Evolutionary conservation across 805 yeast genomes (phyloP), one percentile per base, ranked within the genome.

Genomic region (Middelhovenomyces tepae): DNA sequence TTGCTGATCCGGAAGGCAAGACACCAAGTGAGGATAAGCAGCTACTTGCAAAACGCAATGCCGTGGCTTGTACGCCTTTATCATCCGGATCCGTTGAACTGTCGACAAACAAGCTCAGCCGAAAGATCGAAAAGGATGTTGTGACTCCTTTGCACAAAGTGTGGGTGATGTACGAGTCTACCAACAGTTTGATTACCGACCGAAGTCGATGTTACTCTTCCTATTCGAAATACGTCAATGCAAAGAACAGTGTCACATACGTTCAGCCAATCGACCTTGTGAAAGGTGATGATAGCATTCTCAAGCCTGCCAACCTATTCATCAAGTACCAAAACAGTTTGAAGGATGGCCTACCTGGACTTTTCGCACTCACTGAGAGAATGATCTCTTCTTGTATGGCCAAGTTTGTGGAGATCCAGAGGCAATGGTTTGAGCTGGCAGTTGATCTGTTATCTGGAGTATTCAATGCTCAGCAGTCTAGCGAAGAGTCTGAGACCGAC

Each of bases 291-390:
- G 16, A 27, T n/a, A 36, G 34, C 24, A 24, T 28, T 18, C 34
- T 25, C 13, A 23, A 34, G 10, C 36, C 37, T 20, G 50, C 50
- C 5, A 48, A 46, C 23, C 26, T 32, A 29, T 46, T 46, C 31
- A 25, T 43, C 32, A 37, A 36, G 36, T 43, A 38, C 28, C 48
- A 46, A 23, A 36, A 36, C 27, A 27, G 41, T 14, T 28, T 46
- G 26, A 44, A 43, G 27, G 46, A 40, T 22, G 48, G 45, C 7
- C 31, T 46, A n/a, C 44, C 47, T 1, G 46, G 40, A n/a, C 28
- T 46, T 31, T 42, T 44, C 23, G 21, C 24, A 2, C 30, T 38
- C 14, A 36, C 44, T 4, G 42, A 40, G 20, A 26, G 28, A 15
- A 27, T 44, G 28, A 35, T 43, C 2, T 45, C 38, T 5, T 9